Percentiles rank a stretch among this genome's conserved stretches.
phyloP scores from a whole-genome alignment of 2,329 filamentous ascomycete genomes.

The Fusarium staphyleae region DNA sequence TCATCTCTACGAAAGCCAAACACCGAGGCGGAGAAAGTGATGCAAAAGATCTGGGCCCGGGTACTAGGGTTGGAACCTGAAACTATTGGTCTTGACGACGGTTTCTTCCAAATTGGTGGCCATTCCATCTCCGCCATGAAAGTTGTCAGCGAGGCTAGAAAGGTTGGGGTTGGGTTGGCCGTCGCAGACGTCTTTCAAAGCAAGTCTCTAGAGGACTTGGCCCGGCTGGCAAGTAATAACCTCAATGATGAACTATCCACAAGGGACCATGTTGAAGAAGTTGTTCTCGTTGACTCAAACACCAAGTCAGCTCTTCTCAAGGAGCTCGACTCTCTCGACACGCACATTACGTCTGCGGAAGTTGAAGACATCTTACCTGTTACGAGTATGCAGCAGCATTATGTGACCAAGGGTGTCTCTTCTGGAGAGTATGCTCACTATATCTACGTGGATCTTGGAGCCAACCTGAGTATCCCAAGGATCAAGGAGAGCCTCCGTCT shows the following conservation, averaged over 20 bases:
- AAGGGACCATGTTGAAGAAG: not conserved
- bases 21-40: not conserved
- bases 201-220: slow-evolving; percentile 7
- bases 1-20: not conserved
- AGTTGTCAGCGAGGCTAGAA: slow-evolving; percentile 23
- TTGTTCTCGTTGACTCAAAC: slow-evolving; percentile 10
- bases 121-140: slow-evolving; percentile 40
- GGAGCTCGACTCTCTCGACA: slow-evolving; percentile 2
- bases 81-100: slow-evolving; percentile 42
- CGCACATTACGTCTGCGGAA: not conserved
- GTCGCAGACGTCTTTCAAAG: slow-evolving; percentile 21
- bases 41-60: slow-evolving; percentile 18
- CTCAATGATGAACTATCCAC: not conserved
- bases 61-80: slow-evolving; percentile 19
- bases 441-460: slow-evolving; percentile 34
- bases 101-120: slow-evolving; percentile 41
- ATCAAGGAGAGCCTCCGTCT: slow-evolving; percentile 24
- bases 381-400: slow-evolving; percentile 25
- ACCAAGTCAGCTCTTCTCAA: slow-evolving; percentile 8
- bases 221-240: not conserved
- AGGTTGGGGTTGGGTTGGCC: not conserved
- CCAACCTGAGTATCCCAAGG: slow-evolving; percentile 20
- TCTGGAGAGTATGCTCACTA: slow-evolving; percentile 32
- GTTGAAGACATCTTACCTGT: slow-evolving; percentile 30
- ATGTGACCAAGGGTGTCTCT: not conserved